Percentiles rank a stretch among this genome's conserved stretches.
phyloP scores from a whole-genome alignment of 129 eudicot genomes.

The Chrysanthemum seticuspe region DNA sequence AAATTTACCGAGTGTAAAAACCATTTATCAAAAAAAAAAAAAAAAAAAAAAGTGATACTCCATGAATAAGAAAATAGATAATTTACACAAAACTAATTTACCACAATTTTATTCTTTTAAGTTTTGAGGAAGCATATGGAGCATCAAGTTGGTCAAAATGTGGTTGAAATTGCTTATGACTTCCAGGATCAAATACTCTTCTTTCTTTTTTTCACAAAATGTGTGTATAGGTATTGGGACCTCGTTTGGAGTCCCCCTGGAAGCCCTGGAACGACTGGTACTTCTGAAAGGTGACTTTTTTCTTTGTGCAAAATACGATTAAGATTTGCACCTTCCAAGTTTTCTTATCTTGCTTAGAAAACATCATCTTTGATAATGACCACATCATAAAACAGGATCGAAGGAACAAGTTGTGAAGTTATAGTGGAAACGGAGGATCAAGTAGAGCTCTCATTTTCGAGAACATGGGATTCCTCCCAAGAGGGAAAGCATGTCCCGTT shows the following conservation, averaged over 20 bases:
- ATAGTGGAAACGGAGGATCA: conserved; percentile 43
- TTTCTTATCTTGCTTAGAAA: too few species aligned
- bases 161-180: background rate
- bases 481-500: conserved; percentile 39
- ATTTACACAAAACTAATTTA: too few species aligned
- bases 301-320: background rate
- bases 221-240: conserved; percentile 38
- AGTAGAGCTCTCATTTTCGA: conserved; percentile 47
- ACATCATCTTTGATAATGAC: background rate
- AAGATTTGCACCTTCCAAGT: too few species aligned
- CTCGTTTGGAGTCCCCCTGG: conserved; percentile 44
- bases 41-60: too few species aligned
- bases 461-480: conserved; percentile 49
- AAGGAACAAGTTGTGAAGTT: conserved; percentile 32
- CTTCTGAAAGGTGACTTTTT: conserved; percentile 30
- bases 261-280: conserved; percentile 32
- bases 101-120: too few species aligned
- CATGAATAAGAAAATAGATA: too few species aligned
- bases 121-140: too few species aligned
- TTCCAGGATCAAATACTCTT: background rate
- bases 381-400: conserved; percentile 25
- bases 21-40: too few species aligned
- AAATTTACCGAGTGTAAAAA: too few species aligned
- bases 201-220: background rate
- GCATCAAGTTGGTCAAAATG: background rate